These are phyloP conservation scores for Caloboletus inedulis DNA, from an alignment of 1,284 basidiomycete species.

Conservation along the genomic window DNA sequence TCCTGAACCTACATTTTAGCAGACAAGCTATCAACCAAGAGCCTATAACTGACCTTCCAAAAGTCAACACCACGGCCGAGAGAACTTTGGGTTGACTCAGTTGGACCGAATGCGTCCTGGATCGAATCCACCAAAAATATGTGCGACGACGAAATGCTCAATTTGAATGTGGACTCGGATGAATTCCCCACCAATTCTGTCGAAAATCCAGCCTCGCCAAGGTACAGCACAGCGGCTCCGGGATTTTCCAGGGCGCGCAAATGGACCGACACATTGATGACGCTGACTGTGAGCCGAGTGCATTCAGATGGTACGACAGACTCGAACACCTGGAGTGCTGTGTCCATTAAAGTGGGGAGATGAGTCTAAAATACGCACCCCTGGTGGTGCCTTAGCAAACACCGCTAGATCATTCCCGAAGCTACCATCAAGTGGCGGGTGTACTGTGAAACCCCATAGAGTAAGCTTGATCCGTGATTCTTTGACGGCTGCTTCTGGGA, in stretches of 20 bases:
- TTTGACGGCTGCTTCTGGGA: conserved; percentile 69
- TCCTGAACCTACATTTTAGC: conserved; percentile 35
- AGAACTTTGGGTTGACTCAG: conserved; percentile 3
- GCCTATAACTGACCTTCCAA: conserved; percentile 63
- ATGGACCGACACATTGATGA: conserved; percentile 71
- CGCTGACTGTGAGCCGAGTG: conserved; percentile 63
- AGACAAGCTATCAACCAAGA: background rate
- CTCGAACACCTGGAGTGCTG: conserved; percentile 72
- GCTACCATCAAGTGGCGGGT: conserved; percentile 57
- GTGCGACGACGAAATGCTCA: conserved; percentile 48
- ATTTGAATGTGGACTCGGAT: conserved; percentile 50
- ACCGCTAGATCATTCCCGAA: conserved; percentile 63
- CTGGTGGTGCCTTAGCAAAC: conserved; percentile 85
- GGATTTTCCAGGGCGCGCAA: conserved; percentile 55
- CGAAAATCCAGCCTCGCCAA: conserved; percentile 64
- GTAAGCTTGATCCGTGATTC: conserved; percentile 73
- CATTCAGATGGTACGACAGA: conserved; percentile 89
- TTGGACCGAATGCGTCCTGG: conserved; percentile 31
- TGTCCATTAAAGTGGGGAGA: background rate
- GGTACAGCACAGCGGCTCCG: conserved; percentile 63
- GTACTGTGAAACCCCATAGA: conserved; percentile 65
- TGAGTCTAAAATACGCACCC: conserved; percentile 48
- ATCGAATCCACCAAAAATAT: conserved; percentile 67
- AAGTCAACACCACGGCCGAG: conserved; percentile 39
- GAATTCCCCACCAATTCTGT: conserved; percentile 73